Base-by-base conservation (phyloP, 169 alveolate genomes). In the Plasmodium inui region DNA sequence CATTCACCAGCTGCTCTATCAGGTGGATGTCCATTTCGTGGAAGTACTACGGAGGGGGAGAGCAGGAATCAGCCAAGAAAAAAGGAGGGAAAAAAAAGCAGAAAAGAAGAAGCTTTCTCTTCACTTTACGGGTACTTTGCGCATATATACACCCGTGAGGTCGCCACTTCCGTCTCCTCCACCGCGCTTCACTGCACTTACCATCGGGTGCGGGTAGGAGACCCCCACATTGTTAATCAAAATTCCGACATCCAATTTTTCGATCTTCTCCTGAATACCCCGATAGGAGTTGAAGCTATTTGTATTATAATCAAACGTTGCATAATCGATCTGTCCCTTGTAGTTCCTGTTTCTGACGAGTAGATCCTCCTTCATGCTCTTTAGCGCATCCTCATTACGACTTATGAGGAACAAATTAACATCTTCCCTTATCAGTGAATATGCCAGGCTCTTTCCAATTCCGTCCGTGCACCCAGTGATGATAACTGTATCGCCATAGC, bases 381-480 rank as follows among this genome's bases (percentile, higher is more conserved):
- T 73, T 34, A 85, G 67, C 53, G 78, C 93, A 34, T 50, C 61
- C 67, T 85, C 93, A 53, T 85, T 85, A 53, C 93, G 53, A 26
- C 93, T 85, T 72, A 85, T 85, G 61, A 85, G 67, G 28, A 85
- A 85, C 53, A 85, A 85, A 85, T 85, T 85, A 5, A 85, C 93
- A 85, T 74, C 32, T 10, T 85, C 80, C 0, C 85, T 91, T 44
- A 80, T 72, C 32, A 95, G 78, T 74, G 94, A 89, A 73, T 90
- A 78, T 57, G 96, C 92, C 37, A 95, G 41, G 46, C 96, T 96
- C 80, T 95, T 95, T 46, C 97, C 97, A 57, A 95, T 95, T 44
- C 97, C 97, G 41, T 95, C 97, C 41, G 96, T 95, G 55, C 96
- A 96, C 30, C 97, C 97, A 28, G 97, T 95, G 14, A 95, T 86